These are phyloP conservation scores for Guadua angustifolia DNA, from an alignment of 176 grass and related monocot species.

Conservation along the genomic window DNA sequence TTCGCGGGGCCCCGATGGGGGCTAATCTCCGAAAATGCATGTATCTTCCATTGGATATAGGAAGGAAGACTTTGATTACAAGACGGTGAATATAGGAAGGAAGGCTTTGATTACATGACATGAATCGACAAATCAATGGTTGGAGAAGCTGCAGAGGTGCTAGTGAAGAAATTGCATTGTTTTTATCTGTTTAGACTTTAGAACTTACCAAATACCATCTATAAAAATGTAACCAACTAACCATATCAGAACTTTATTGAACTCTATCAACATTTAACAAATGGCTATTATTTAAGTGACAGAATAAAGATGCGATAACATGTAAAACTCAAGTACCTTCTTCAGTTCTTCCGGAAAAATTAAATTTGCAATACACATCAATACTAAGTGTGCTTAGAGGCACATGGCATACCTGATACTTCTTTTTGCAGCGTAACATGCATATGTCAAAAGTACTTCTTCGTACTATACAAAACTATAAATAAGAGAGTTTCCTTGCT, in stretches of 20 bases:
- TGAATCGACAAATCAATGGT: slow-evolving; percentile 17
- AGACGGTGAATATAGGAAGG: slow-evolving; percentile 1
- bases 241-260: neutral
- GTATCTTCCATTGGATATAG: no score
- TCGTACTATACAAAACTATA: no score
- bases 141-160: neutral
- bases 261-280: neutral
- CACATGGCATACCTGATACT: no score
- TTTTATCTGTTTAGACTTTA: slow-evolving; percentile 10
- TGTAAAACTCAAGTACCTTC: slow-evolving; percentile 9
- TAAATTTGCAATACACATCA: neutral
- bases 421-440: no score
- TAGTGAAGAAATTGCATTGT: slow-evolving; percentile 3
- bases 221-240: slow-evolving; percentile 33
- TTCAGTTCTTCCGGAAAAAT: slow-evolving; percentile 30
- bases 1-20: no score
- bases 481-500: no score
- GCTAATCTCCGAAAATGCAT: no score
- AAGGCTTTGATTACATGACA: slow-evolving; percentile 23
- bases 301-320: neutral
- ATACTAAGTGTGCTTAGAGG: neutral
- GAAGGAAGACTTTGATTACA: no score
- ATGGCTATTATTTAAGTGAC: neutral
- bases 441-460: no score
- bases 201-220: slow-evolving; percentile 23